Percentiles rank a stretch among this genome's conserved stretches.
These are phyloP conservation scores for Marchantia polymorpha DNA, from an alignment of 225 moss, liverwort and hornwort genomes.

Conservation along the genomic window DNA sequence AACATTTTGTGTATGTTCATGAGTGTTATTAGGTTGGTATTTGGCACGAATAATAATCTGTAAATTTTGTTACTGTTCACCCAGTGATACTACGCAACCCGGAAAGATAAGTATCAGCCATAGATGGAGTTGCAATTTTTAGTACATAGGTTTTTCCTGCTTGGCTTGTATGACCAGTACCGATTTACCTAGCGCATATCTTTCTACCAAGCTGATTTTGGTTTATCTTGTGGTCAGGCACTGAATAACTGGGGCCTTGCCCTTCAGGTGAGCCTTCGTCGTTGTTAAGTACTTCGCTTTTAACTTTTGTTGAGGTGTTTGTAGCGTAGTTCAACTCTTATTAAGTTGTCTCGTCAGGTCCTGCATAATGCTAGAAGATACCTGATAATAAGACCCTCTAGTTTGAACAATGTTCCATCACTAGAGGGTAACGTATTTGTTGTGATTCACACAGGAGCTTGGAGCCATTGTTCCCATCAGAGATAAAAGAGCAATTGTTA, in stretches of 20 bases:
- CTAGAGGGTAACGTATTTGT: not conserved
- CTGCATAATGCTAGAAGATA: too few relatives aligned
- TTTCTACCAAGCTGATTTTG: not conserved
- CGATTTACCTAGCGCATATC: not conserved
- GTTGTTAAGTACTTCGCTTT: not conserved
- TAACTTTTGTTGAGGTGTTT: not conserved
- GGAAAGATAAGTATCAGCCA: not conserved
- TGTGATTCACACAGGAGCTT: slow-evolving; percentile 62
- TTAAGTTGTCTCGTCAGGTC: not conserved
- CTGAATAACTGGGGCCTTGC: slow-evolving; percentile 99
- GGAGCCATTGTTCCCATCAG: slow-evolving; percentile 88
- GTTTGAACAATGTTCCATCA: not conserved
- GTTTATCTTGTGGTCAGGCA: slow-evolving; percentile 50
- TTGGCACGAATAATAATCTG: too few relatives aligned
- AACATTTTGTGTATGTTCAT: too few relatives aligned
- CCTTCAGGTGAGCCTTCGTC: slow-evolving; percentile 60
- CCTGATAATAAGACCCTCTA: too few relatives aligned
- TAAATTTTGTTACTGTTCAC: too few relatives aligned
- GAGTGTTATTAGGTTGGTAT: too few relatives aligned
- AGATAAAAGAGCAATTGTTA: slow-evolving; percentile 91
- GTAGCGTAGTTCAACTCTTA: not conserved
- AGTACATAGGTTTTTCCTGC: not conserved
- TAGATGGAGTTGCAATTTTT: not conserved
- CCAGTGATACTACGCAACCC: too few relatives aligned
- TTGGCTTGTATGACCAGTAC: not conserved